These are phyloP conservation scores for Nicotiana obtusifolia DNA, from an alignment of 257 asterid genomes.

Conservation along the genomic window DNA sequence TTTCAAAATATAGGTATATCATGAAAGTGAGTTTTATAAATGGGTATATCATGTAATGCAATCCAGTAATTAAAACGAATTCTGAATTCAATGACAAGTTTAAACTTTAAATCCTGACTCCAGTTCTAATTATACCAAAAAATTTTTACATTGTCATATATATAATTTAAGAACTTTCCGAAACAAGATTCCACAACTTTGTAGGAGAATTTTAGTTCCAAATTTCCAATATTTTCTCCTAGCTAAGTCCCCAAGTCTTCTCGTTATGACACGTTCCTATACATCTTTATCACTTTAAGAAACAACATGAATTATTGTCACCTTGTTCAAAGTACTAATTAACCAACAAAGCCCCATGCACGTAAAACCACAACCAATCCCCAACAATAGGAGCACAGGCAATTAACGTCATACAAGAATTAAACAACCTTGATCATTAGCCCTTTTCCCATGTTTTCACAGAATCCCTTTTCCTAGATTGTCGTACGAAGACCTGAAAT, in stretches of 20 bases:
- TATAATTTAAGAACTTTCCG: background rate
- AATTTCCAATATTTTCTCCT: background rate
- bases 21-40: too few relatives aligned
- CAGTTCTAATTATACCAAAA: too few relatives aligned
- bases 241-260: background rate
- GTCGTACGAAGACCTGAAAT: conserved; percentile 6
- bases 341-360: conserved; percentile 5
- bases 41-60: too few relatives aligned
- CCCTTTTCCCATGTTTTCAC: background rate
- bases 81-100: too few relatives aligned
- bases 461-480: conserved; percentile 7
- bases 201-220: background rate
- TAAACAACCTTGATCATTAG: background rate
- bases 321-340: background rate
- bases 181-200: background rate
- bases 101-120: too few relatives aligned
- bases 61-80: too few relatives aligned
- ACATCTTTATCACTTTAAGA: background rate
- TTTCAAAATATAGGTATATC: too few relatives aligned
- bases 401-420: background rate
- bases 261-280: background rate
- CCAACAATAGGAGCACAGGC: conserved; percentile 1
- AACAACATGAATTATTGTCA: background rate
- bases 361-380: conserved; percentile 11
- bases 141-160: background rate